Base-by-base conservation (phyloP, 1,284 basidiomycete species). In the Marasmius tenuissimus region DNA sequence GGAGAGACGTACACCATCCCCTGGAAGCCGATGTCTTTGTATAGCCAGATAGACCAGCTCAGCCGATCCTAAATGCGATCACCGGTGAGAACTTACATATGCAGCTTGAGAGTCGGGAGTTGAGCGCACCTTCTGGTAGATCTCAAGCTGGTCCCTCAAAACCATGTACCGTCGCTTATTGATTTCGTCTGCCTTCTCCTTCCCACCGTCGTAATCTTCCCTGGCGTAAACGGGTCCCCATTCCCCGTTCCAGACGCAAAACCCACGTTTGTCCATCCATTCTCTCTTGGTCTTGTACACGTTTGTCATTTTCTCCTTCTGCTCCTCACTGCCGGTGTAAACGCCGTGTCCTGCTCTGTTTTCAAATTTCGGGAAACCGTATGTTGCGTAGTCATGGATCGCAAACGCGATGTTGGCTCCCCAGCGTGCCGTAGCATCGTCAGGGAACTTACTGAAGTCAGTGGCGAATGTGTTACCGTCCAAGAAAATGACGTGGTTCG, bases 11-110 rank as follows among this genome's bases (percentile, higher is more conserved):
- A 84, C 22, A 91, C 87, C 89, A 94, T 92, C 37, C 92, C 87
- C 71, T 93, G 91, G 77, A 90, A 93, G 2, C 92, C 91, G 62
- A 93, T 91, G 71, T 93, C 89, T 71, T 93, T 94, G 81, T 92
- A 94, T 16, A 92, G 72, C 92, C 92, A 93, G 70, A 94, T 93
- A 0, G 88, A 88, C 91, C 91, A 93, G 68, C 85, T 87, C 61
- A 89, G 71, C 37, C 78, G 81, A 67, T 88, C 88, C 86, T 89
- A 60, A 53, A 27, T 60, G 58, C n/a, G 49, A 27, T 27, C 27
- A 53, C 33, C 12, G 20, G 45, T 38, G 11, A 6, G 14, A 14
- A 55, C 27, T 8, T 57, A 22, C 10, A 5, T 10, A 9, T n/a
- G 11, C 7, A 16, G 3, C 11, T 1, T n/a, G 35, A 20, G 7